Evolutionary conservation across 1,139 yeast genomes (phyloP).

Genomic region (Saccharomycopsis phalli): DNA sequence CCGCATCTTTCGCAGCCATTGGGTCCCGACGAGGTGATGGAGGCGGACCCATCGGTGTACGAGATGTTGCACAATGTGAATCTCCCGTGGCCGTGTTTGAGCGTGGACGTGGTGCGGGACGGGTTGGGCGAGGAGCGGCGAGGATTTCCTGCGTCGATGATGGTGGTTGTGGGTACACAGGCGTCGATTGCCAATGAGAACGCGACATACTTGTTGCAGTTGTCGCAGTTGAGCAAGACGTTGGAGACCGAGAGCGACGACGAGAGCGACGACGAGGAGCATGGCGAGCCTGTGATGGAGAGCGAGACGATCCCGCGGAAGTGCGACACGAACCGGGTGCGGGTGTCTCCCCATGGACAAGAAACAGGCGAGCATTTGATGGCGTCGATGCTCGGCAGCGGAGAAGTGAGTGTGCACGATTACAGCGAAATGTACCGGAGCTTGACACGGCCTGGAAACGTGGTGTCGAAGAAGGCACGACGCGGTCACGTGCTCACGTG

Average conservation of each 20-base stretch:
- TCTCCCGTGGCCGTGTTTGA: slow-evolving; percentile 95
- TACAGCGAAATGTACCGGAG: slow-evolving; percentile 71
- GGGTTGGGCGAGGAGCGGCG: slow-evolving; percentile 81
- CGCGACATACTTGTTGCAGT: slow-evolving; percentile 74
- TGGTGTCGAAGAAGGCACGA: slow-evolving; percentile 76
- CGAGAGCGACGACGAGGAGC: slow-evolving; percentile 55
- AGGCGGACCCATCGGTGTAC: slow-evolving; percentile 93
- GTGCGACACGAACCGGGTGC: slow-evolving; percentile 80
- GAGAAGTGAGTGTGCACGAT: slow-evolving; percentile 83
- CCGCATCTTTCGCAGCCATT: slow-evolving; percentile 85
- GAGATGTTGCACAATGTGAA: slow-evolving; percentile 94
- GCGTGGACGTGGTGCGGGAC: slow-evolving; percentile 85
- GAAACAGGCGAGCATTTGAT: slow-evolving; percentile 74
- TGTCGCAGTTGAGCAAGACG: slow-evolving; percentile 77
- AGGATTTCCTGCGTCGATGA: slow-evolving; percentile 79
- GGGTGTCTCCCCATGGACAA: slow-evolving; percentile 76
- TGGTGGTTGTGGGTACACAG: slow-evolving; percentile 88
- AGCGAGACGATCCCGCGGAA: slow-evolving; percentile 68
- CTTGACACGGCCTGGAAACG: slow-evolving; percentile 79
- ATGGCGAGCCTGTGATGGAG: slow-evolving; percentile 78
- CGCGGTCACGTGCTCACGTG: slow-evolving; percentile 65
- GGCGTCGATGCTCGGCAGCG: slow-evolving; percentile 84
- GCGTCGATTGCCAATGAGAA: slow-evolving; percentile 83
- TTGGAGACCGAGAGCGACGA: slow-evolving; percentile 64
- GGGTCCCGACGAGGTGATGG: slow-evolving; percentile 93